Evolutionary conservation across 495 filamentous ascomycete genomes (phyloP).

Genomic region (Talaromyces wortmannii): DNA sequence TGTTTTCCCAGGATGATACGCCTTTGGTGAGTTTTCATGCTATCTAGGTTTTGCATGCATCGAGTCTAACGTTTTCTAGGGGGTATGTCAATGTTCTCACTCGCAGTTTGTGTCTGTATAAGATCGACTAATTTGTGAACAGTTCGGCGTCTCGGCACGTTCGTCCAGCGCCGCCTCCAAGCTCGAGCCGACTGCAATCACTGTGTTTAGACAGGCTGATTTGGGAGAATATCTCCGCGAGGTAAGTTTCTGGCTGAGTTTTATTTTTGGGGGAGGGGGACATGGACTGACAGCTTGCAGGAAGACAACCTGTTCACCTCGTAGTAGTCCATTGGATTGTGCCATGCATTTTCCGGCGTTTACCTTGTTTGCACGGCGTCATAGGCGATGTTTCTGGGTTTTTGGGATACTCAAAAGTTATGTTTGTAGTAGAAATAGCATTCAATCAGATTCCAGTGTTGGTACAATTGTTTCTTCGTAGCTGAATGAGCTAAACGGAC

Average conservation of each 20-base stretch:
- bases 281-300: slow-evolving; percentile 12
- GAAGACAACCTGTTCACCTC: slow-evolving; percentile 44
- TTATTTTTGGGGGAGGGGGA: slow-evolving; percentile 10
- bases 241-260: slow-evolving; percentile 17
- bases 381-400: no score
- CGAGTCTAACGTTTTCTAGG: no score
- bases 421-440: no score
- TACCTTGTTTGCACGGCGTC: neutral
- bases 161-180: slow-evolving; percentile 74
- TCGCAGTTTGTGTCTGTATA: no score
- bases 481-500: no score
- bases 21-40: slow-evolving; percentile 36
- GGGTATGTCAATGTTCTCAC: no score
- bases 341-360: slow-evolving; percentile 2
- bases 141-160: slow-evolving; percentile 78
- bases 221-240: slow-evolving; percentile 90
- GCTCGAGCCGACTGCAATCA: slow-evolving; percentile 83
- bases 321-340: slow-evolving; percentile 11
- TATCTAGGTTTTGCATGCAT: neutral
- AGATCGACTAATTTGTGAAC: slow-evolving; percentile 22
- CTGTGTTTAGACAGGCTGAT: slow-evolving; percentile 80
- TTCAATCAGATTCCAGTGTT: no score
- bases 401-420: neutral
- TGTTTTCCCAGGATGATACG: slow-evolving; percentile 36
- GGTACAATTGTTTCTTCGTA: no score